Percentiles rank a stretch among this genome's conserved stretches.
These are phyloP conservation scores for Lactuca saligna DNA, from an alignment of 129 eudicot genomes.

Conservation along the genomic window DNA sequence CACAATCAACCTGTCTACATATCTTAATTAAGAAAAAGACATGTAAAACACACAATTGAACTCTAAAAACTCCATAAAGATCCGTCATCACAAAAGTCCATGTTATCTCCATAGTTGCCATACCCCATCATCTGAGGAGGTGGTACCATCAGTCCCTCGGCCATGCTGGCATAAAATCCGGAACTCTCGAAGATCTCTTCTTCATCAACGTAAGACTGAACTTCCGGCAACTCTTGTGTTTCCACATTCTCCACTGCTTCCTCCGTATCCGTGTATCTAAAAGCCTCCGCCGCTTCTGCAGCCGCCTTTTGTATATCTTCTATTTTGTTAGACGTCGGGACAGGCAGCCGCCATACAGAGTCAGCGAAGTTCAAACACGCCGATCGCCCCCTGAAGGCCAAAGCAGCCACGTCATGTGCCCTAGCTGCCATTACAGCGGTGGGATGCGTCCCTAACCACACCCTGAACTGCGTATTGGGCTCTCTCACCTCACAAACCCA, in stretches of 20 bases:
- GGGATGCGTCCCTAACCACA: slow-evolving; percentile 47
- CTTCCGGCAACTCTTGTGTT: slow-evolving; percentile 17
- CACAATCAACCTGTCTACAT: too few relatives aligned
- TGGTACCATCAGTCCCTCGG: slow-evolving; percentile 65
- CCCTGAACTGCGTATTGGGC: slow-evolving; percentile 35
- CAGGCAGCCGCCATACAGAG: slow-evolving; percentile 63
- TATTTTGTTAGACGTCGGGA: slow-evolving; percentile 42
- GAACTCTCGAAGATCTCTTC: slow-evolving; percentile 50
- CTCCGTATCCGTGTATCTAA: slow-evolving; percentile 21
- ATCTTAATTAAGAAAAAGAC: too few relatives aligned
- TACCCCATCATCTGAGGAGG: slow-evolving; percentile 42
- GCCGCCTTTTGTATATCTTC: slow-evolving; percentile 67
- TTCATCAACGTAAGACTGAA: slow-evolving; percentile 43
- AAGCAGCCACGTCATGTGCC: slow-evolving; percentile 46
- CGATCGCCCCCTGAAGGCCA: slow-evolving; percentile 43
- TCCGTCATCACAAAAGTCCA: slow-evolving; percentile 36
- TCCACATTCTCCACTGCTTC: background rate
- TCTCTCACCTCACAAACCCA: slow-evolving; percentile 48
- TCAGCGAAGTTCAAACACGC: slow-evolving; percentile 77
- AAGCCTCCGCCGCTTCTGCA: slow-evolving; percentile 63
- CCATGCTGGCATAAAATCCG: slow-evolving; percentile 46
- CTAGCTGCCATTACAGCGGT: slow-evolving; percentile 47
- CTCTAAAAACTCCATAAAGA: slow-evolving; percentile 41
- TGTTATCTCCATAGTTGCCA: slow-evolving; percentile 27
- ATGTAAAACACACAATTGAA: too few relatives aligned